Base-by-base conservation (phyloP, 2,329 filamentous ascomycete genomes). In the Chaetomium globosum region DNA sequence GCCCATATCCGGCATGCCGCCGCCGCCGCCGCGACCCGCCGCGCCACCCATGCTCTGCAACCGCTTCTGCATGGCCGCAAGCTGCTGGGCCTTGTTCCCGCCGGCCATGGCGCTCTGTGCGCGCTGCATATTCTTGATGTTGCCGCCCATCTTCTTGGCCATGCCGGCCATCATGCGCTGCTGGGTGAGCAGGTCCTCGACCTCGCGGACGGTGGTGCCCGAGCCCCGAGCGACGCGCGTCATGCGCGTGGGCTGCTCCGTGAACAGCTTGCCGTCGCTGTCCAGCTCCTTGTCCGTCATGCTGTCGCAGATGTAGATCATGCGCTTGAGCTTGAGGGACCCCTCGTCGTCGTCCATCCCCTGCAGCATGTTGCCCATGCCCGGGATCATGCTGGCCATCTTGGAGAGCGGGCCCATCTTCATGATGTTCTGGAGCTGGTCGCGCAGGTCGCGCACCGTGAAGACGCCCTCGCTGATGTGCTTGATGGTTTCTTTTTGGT, bases 401-500 rank as follows among this genome's bases (percentile, higher is more conserved):
- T 99, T 98, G 21, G 91, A 96, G 1, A 99, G 80, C 0, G 95
- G 95, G 0, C 95, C 95, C 95, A 99, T 98, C 81, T 99, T 99
- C 93, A 98, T 97, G 74, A 99, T 97, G 74, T 98, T 98, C 65
- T 90, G 90, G 13, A 99, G 87, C 75, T 99, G 96, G 76, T 99
- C 95, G 23, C 95, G 88, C 71, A 99, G 84, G 76, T 99, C 95
- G 63, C 95, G 90, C 39, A 99, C 86, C 0, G 95, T 97, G 78
- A 98, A 99, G 69, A 97, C 93, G 63, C 95, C 95, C 74, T 97
- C 94, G 7, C 92, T 90, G 70, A 99, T 96, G 80, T 99, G 94
- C 82, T 99, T 99, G 84, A 99, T 97, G 3, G 95, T 98, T 73
- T 98, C 94, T 79, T 99, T 98, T 71, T 97, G 95, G 77, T 98